These are phyloP conservation scores for Actinomucor elegans DNA, from an alignment of 371 early-diverging fungal species.

Conservation along the genomic window DNA sequence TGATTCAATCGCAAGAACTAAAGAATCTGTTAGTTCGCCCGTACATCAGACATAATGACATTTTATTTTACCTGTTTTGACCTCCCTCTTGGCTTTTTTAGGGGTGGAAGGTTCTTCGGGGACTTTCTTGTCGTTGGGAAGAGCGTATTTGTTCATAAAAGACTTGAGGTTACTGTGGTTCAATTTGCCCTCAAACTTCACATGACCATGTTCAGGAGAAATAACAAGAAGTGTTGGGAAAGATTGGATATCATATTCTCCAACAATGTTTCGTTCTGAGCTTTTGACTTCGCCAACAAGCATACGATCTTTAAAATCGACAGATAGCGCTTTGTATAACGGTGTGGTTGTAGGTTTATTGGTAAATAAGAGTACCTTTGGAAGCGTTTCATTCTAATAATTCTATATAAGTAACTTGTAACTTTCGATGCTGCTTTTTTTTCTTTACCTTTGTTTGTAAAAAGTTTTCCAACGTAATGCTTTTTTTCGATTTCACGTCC, in stretches of 20 bases:
- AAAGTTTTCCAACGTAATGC: conserved; percentile 56
- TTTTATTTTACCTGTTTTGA: conserved; percentile 15
- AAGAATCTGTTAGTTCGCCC: background rate
- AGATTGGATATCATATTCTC: conserved; percentile 52
- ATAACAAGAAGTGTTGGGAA: conserved; percentile 72
- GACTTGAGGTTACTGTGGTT: conserved; percentile 57
- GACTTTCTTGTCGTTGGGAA: conserved; percentile 22
- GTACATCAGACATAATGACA: no score
- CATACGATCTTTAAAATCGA: conserved; percentile 69
- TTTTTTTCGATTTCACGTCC: conserved; percentile 54
- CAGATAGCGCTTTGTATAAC: conserved; percentile 84
- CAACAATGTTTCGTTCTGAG: conserved; percentile 50
- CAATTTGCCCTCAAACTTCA: conserved; percentile 49
- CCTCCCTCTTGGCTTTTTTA: conserved; percentile 3
- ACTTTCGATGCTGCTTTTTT: background rate
- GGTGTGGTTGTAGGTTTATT: conserved; percentile 71
- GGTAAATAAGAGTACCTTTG: conserved; percentile 77
- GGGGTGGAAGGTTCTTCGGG: conserved; percentile 15
- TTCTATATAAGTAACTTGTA: conserved; percentile 4
- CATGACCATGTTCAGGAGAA: conserved; percentile 31
- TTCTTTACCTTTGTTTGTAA: conserved; percentile 47
- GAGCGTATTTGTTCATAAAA: conserved; percentile 60
- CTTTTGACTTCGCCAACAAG: conserved; percentile 72
- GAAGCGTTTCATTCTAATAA: conserved; percentile 43
- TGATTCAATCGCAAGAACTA: conserved; percentile 17